Conservation (phyloP, 345 rosid genomes). For the Hibiscus tridactylites region DNA sequence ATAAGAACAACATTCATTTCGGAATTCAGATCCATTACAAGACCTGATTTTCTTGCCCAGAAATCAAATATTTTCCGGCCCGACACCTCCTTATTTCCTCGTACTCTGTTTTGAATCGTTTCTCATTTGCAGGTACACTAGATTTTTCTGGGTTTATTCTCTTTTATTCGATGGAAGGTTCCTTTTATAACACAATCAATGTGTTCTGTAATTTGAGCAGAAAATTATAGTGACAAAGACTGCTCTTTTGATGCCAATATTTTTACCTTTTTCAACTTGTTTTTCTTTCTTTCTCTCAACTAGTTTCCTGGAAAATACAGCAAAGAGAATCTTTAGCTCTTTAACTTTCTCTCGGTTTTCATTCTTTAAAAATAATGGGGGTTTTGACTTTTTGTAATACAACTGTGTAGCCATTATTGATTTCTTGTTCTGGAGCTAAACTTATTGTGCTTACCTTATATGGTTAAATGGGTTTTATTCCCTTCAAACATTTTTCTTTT, state of each 20-base stretch:
- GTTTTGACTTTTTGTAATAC: not conserved
- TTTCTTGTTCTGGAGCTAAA: not conserved
- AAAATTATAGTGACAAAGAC: not conserved
- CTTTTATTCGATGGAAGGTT: not conserved
- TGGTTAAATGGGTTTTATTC: slow-evolving; percentile 7
- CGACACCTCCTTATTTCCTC: not conserved
- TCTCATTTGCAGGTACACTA: slow-evolving; percentile 1
- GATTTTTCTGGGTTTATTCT: not conserved
- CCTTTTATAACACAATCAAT: not conserved
- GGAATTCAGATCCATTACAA: slow-evolving; percentile 14
- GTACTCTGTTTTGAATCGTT: not conserved
- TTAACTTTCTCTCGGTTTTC: not conserved
- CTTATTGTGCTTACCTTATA: not conserved
- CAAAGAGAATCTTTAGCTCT: not conserved
- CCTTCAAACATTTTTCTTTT: not conserved
- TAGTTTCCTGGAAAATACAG: slow-evolving; percentile 7
- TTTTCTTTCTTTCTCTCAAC: not conserved
- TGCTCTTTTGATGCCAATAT: not conserved
- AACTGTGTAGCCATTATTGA: not conserved
- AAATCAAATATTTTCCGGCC: not conserved
- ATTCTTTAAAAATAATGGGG: not conserved
- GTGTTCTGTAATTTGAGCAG: not conserved
- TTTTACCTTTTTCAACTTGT: not conserved
- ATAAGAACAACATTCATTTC: not conserved
- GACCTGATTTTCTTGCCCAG: not conserved